Evolutionary conservation across 1,139 yeast species (phyloP).

Genomic region (Yamadazyma trypodendri): DNA sequence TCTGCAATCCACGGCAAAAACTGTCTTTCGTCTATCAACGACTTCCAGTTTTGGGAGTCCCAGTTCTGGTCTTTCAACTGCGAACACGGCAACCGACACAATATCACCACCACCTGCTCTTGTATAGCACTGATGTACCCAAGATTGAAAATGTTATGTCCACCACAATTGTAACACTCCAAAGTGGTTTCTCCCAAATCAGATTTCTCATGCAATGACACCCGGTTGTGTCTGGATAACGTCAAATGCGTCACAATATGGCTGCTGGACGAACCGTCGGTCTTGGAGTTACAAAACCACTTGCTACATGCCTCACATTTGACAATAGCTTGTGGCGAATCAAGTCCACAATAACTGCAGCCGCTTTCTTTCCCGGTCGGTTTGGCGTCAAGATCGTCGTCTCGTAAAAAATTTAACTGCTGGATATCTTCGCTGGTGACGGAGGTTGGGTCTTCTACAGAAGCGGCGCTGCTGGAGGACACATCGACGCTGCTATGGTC

Average conservation of each 20-base stretch:
- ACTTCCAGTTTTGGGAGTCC: conserved; percentile 90
- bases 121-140: conserved; percentile 89
- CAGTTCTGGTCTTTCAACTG: conserved; percentile 69
- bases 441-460: background rate
- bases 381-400: conserved; percentile 17
- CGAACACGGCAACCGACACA: conserved; percentile 90
- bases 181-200: conserved; percentile 81
- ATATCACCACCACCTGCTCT: conserved; percentile 81
- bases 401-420: conserved; percentile 48
- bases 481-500: background rate
- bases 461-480: background rate
- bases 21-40: conserved; percentile 77
- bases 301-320: conserved; percentile 75
- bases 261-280: conserved; percentile 57
- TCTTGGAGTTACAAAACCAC: conserved; percentile 90
- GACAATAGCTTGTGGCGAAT: conserved; percentile 63
- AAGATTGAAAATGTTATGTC: conserved; percentile 71
- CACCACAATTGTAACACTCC: conserved; percentile 92
- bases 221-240: conserved; percentile 72
- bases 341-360: conserved; percentile 67
- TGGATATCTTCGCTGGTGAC: background rate
- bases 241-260: conserved; percentile 89
- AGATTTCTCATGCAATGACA: conserved; percentile 74
- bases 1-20: conserved; percentile 82
- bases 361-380: too few relatives aligned